Base-by-base conservation (phyloP, 208 protist species). In the Trichomonas vaginalis region DNA sequence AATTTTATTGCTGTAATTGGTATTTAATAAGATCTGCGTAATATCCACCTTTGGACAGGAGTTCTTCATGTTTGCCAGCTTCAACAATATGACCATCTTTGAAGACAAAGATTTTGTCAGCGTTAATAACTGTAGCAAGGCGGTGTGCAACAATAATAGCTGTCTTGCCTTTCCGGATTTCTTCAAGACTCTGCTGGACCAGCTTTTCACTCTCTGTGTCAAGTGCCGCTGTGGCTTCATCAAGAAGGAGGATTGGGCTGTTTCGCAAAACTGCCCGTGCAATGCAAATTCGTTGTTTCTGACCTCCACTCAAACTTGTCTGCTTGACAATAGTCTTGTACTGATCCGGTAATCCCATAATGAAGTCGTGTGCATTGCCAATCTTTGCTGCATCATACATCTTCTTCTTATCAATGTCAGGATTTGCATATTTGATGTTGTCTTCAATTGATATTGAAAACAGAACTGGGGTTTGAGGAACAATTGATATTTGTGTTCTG, bases 351-450 rank as follows among this genome's bases (percentile, higher is more conserved):
- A 45, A 21, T 45, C 10, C 37, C 79, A 86, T 86, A 21, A 86
- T 86, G 37, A 86, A 86, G 37, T 45, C 45, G 37, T 86, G 79
- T 8, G 79, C 79, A 21, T 86, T 86, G 8, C 35, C 97, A 35
- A 96, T 45, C 79, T 95, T 95, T 0, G 96, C 95, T 10, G 97
- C 96, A 39, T 96, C 97, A 42, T 61, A 39, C 10, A 97, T 62
- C 37, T 97, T 86, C 21, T 96, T 96, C 37, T 39, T 6, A 1
- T 62, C 95, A 17, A 95, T 47, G 39, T 96, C 95, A 32, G 86
- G 95, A 2, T 96, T 79, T 27, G 96, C 96, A 45, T 96, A 97
- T n/a, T 82, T 95, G 46, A 97, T 97, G 83, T 97, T 97, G 8
- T 97, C 92, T 21, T 21, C 2, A 12, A 97, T 96, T 0, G 97